These are phyloP conservation scores for Boletales sp. DNA, from an alignment of 768 basidiomycete genomes.

Conservation along the genomic window DNA sequence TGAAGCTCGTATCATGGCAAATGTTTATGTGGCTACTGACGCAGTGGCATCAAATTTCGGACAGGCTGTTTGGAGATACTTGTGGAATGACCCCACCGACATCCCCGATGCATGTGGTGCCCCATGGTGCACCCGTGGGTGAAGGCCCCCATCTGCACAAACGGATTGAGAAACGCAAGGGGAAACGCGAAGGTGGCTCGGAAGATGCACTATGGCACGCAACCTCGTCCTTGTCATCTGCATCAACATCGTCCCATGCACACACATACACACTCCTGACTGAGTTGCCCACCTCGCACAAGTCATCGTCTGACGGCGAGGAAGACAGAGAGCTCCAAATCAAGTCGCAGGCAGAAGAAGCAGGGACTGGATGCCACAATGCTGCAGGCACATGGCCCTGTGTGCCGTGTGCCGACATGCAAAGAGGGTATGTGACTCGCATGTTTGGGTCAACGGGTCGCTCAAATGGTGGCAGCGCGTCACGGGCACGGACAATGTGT, in stretches of 20 bases:
- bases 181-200: constrained; percentile 1
- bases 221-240: constrained; percentile 12
- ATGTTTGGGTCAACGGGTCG: neutral
- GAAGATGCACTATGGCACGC: constrained; percentile 14
- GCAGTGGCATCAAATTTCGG: too few species aligned
- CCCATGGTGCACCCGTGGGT: fast-evolving
- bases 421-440: constrained; percentile 13
- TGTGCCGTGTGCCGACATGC: neutral
- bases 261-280: too few species aligned
- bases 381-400: neutral
- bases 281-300: constrained; percentile 7
- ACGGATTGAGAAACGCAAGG: constrained; percentile 16
- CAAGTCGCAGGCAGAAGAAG: constrained; percentile 18
- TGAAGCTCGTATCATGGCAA: constrained; percentile 20
- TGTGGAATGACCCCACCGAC: constrained; percentile 14
- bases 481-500: constrained; percentile 4
- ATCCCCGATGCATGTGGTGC: constrained; percentile 1
- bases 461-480: neutral
- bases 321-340: constrained; percentile 12
- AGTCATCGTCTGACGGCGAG: constrained; percentile 9
- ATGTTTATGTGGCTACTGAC: too few species aligned
- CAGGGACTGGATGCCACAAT: constrained; percentile 10
- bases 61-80: too few species aligned
- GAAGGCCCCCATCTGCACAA: constrained; percentile 1
- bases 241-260: too few species aligned